A percentile compares a stretch with the other conserved stretches of the same genome.
Conservation (phyloP, 2,329 filamentous ascomycete species). For the Furcasterigmium sp. region DNA sequence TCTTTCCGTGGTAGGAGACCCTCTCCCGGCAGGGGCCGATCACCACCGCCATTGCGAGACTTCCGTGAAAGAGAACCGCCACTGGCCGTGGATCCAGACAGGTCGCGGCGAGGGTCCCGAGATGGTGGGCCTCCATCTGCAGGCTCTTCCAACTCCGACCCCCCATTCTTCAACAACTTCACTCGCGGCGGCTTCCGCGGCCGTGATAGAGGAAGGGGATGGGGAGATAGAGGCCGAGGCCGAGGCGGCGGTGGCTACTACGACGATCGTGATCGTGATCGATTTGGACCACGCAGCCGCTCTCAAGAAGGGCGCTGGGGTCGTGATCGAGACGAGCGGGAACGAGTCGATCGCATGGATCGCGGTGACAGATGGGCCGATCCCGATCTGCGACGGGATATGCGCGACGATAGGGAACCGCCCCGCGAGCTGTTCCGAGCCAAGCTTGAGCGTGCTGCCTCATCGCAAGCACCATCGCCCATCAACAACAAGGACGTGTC, state of each 20-base stretch:
- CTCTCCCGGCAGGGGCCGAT: constrained; percentile 57
- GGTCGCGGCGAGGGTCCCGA: constrained; percentile 63
- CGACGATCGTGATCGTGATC: constrained; percentile 51
- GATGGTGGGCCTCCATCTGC: constrained; percentile 66
- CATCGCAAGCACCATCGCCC: constrained; percentile 41
- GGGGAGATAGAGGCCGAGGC: constrained; percentile 44
- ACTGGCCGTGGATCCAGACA: constrained; percentile 60
- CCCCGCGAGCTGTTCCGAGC: constrained; percentile 39
- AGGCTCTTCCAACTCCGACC: constrained; percentile 65
- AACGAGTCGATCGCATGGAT: constrained; percentile 36
- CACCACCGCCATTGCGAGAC: constrained; percentile 61
- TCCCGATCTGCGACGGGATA: constrained; percentile 33
- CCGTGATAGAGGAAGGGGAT: constrained; percentile 41
- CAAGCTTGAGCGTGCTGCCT: constrained; percentile 43
- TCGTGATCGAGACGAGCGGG: constrained; percentile 52
- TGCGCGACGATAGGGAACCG: constrained; percentile 41
- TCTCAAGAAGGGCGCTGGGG: constrained; percentile 60
- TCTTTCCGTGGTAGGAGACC: constrained; percentile 53
- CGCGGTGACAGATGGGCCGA: constrained; percentile 36
- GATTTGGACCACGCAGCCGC: constrained; percentile 58
- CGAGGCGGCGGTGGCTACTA: constrained; percentile 50
- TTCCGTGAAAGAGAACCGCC: constrained; percentile 53
- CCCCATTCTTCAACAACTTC: constrained; percentile 49
- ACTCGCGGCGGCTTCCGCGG: constrained; percentile 52
- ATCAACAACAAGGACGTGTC: constrained; percentile 44